Evolutionary conservation across 2,329 filamentous ascomycete species (phyloP).

Genomic region (Phialophora chinensis): DNA sequence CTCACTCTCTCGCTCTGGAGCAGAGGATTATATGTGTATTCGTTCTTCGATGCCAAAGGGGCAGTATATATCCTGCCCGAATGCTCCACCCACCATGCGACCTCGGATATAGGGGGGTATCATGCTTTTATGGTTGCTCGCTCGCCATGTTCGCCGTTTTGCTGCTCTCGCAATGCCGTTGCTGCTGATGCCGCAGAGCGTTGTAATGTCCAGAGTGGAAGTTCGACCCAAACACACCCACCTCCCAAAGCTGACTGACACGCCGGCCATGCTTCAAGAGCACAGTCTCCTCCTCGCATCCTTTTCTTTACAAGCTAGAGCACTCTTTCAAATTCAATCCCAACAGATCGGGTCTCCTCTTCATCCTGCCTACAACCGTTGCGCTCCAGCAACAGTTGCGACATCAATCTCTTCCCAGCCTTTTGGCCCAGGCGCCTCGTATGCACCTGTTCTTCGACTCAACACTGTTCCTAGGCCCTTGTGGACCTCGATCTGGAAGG

Average conservation of each 20-base stretch:
- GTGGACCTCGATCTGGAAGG: slow-evolving; percentile 91
- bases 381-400: neutral
- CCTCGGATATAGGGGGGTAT: neutral
- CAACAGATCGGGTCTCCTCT: neutral
- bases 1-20: neutral
- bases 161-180: neutral
- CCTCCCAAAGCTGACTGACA: neutral
- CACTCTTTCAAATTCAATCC: neutral
- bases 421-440: slow-evolving; percentile 60
- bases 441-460: slow-evolving; percentile 72
- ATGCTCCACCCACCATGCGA: neutral
- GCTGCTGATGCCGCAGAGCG: neutral
- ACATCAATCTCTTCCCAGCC: slow-evolving; percentile 35
- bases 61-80: neutral
- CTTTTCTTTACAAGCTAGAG: neutral
- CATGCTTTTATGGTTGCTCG: slow-evolving; percentile 1
- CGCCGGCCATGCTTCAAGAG: neutral
- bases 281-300: neutral
- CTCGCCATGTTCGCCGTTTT: slow-evolving; percentile 1
- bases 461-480: slow-evolving; percentile 81
- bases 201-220: neutral
- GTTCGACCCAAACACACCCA: neutral
- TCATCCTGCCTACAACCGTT: neutral
- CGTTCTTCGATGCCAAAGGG: neutral
- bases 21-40: neutral